These are phyloP conservation scores for Aspergillus cavernicola DNA, from an alignment of 495 filamentous ascomycete species.

Conservation along the genomic window DNA sequence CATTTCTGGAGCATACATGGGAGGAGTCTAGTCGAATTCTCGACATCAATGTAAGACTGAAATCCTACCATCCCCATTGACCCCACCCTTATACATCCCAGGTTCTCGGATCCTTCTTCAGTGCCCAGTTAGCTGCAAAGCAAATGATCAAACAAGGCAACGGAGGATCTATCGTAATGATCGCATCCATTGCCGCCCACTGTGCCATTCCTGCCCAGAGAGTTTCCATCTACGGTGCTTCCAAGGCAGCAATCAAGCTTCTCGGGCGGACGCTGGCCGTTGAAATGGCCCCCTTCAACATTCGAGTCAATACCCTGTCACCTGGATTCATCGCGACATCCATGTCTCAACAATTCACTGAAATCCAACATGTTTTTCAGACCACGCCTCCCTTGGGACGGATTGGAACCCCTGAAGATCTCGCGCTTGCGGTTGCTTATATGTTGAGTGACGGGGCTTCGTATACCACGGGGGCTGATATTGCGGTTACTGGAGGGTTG, in stretches of 20 bases:
- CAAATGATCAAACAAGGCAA: constrained; percentile 46
- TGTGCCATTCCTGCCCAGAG: constrained; percentile 66
- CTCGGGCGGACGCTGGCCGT: constrained; percentile 60
- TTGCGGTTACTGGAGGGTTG: constrained; percentile 47
- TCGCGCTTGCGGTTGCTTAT: constrained; percentile 76
- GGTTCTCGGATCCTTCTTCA: constrained; percentile 54
- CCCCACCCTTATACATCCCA: neutral
- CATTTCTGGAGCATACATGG: constrained; percentile 11
- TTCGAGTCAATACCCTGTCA: constrained; percentile 65
- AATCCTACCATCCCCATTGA: neutral
- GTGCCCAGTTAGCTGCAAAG: constrained; percentile 60
- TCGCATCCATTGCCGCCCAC: constrained; percentile 65
- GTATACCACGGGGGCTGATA: constrained; percentile 78
- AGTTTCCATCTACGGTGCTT: constrained; percentile 67
- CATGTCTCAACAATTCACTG: constrained; percentile 44
- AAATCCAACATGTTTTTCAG: constrained; percentile 75
- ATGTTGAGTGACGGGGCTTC: constrained; percentile 67
- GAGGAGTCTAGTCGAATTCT: constrained; percentile 8
- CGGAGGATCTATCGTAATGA: constrained; percentile 63
- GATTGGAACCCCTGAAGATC: constrained; percentile 68
- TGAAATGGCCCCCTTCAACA: constrained; percentile 62
- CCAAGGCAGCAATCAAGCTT: constrained; percentile 60
- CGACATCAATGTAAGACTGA: constrained; percentile 5
- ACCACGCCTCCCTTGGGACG: constrained; percentile 68
- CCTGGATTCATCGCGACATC: constrained; percentile 82